These are phyloP conservation scores for Puccinia triticina DNA, from an alignment of 1,284 basidiomycete species.

Conservation along the genomic window DNA sequence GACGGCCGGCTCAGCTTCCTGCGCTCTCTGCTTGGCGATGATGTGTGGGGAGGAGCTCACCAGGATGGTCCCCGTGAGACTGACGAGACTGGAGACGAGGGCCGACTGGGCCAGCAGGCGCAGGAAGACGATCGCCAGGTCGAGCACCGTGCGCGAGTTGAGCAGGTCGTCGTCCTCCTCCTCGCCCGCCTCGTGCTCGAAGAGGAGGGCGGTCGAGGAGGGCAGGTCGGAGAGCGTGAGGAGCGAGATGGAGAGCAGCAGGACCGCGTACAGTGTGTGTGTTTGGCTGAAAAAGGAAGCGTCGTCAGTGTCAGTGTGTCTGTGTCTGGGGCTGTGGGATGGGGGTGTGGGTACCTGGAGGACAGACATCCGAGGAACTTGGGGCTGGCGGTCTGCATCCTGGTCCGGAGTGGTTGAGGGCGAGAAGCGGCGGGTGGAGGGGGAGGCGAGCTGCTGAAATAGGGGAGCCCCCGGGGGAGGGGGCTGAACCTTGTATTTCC, in stretches of 20 bases:
- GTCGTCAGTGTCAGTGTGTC: not conserved
- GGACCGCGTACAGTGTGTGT: not conserved
- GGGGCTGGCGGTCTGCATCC: not conserved
- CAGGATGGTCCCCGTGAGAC: not conserved
- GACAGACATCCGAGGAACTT: constrained; percentile 9
- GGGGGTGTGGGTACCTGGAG: not conserved
- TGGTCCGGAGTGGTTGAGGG: no score
- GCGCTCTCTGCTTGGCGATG: not conserved
- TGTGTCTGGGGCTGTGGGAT: not conserved
- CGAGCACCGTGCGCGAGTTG: not conserved
- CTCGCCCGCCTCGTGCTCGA: not conserved
- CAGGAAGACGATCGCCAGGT: not conserved
- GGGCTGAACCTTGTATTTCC: no score
- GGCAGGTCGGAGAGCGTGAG: not conserved
- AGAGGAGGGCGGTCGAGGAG: no score
- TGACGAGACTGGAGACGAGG: not conserved
- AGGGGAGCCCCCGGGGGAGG: no score
- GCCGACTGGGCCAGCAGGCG: not conserved
- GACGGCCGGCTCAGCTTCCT: not conserved
- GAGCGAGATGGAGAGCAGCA: not conserved
- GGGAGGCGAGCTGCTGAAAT: no score
- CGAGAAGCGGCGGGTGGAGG: no score
- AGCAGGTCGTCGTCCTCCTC: constrained; percentile 2
- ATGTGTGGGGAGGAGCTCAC: not conserved
- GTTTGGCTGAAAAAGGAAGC: not conserved